Percentiles rank a stretch among this genome's conserved stretches.
Evolutionary conservation across 306 rosid species (phyloP).

Genomic region (Vachellia collinsii): DNA sequence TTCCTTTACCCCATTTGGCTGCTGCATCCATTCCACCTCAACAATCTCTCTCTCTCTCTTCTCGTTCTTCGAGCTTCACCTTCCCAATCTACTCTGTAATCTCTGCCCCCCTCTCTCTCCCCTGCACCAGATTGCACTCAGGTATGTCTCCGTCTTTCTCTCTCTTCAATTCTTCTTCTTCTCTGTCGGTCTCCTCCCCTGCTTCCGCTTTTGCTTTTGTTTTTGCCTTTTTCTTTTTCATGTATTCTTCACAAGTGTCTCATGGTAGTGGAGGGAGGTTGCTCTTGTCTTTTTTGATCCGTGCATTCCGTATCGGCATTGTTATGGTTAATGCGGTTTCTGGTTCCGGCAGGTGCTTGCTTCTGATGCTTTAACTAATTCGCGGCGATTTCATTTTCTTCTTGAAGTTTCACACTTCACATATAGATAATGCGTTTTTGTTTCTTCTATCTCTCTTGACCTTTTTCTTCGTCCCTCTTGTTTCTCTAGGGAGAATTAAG

Average conservation of each 20-base stretch:
- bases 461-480: neutral
- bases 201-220: neutral
- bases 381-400: neutral
- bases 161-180: neutral
- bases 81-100: constrained; percentile 5
- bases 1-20: neutral
- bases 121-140: neutral
- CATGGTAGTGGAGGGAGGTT: neutral
- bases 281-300: constrained; percentile 26
- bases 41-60: neutral
- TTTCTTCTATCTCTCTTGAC: neutral
- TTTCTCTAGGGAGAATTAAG: neutral
- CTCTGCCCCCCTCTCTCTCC: neutral
- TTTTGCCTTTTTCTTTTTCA: neutral
- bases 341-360: neutral
- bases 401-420: neutral
- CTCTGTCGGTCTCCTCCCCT: neutral
- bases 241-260: neutral
- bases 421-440: neutral
- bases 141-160: neutral
- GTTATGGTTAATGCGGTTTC: constrained; percentile 14
- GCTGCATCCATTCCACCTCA: neutral
- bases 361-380: neutral
- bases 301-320: constrained; percentile 33
- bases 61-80: constrained; percentile 15